These are phyloP conservation scores for Fraxinus angustifolia DNA, from an alignment of 305 asterid genomes.

Conservation along the genomic window DNA sequence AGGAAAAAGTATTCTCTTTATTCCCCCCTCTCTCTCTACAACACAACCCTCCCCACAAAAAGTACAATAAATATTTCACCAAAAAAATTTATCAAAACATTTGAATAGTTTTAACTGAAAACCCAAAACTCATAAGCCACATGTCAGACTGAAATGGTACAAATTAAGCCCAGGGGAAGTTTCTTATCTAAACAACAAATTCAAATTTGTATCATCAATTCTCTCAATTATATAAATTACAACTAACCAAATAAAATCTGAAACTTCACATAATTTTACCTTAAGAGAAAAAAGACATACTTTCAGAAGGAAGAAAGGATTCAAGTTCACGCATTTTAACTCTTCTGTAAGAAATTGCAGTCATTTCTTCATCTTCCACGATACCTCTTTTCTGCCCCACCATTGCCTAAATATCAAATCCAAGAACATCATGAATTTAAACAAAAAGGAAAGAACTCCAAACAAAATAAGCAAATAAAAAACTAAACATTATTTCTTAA, in stretches of 20 bases:
- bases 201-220: neutral
- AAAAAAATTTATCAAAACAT: neutral
- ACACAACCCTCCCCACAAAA: constrained; percentile 32
- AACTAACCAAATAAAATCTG: neutral
- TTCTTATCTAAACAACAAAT: neutral
- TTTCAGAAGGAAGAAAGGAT: constrained; percentile 42
- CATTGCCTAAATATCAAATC: constrained; percentile 33
- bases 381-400: constrained; percentile 39
- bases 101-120: neutral
- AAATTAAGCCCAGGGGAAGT: neutral
- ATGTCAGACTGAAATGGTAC: neutral
- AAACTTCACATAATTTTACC: neutral
- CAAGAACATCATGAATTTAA: neutral
- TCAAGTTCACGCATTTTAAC: constrained; percentile 48
- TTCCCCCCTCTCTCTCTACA: neutral
- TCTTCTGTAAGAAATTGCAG: constrained; percentile 39
- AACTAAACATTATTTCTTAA: constrained; percentile 7
- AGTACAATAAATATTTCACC: constrained; percentile 45
- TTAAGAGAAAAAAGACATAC: constrained; percentile 25
- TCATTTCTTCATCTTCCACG: constrained; percentile 39
- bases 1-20: constrained; percentile 19
- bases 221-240: neutral
- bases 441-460: neutral
- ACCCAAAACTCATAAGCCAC: neutral
- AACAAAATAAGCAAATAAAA: neutral